These are phyloP conservation scores for Chrysoporthe cubensis DNA, from an alignment of 2,329 filamentous ascomycete species.

Conservation along the genomic window DNA sequence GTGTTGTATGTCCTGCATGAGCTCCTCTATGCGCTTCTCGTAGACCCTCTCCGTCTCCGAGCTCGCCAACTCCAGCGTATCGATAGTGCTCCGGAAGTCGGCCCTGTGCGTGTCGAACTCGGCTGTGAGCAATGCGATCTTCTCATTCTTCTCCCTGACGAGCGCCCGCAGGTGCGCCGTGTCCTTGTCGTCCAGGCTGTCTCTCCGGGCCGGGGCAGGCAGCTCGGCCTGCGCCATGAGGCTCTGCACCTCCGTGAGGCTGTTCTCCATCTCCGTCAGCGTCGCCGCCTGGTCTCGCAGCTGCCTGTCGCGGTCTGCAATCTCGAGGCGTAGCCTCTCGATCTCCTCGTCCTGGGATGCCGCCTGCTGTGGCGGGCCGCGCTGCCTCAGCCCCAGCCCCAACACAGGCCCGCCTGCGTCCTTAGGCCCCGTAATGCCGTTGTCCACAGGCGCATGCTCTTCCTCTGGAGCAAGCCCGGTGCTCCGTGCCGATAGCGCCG, in stretches of 20 bases:
- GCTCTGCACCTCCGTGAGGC: slow-evolving; percentile 74
- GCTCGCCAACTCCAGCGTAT: slow-evolving; percentile 93
- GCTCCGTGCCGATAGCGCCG: slow-evolving; percentile 56
- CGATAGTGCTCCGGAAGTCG: slow-evolving; percentile 95
- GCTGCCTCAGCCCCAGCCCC: slow-evolving; percentile 58
- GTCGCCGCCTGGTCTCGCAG: slow-evolving; percentile 85
- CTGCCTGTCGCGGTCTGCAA: slow-evolving; percentile 84
- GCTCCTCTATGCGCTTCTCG: slow-evolving; percentile 85
- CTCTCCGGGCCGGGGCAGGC: slow-evolving; percentile 44
- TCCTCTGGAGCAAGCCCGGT: slow-evolving; percentile 57
- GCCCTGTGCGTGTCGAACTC: slow-evolving; percentile 95
- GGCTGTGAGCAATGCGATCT: slow-evolving; percentile 87
- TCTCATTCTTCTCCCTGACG: slow-evolving; percentile 93
- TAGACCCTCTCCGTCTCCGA: slow-evolving; percentile 96
- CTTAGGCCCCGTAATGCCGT: slow-evolving; percentile 54
- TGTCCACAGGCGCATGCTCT: slow-evolving; percentile 57
- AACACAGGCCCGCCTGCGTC: slow-evolving; percentile 40
- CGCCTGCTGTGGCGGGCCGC: slow-evolving; percentile 55
- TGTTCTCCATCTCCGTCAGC: slow-evolving; percentile 87
- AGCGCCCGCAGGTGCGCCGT: slow-evolving; percentile 76
- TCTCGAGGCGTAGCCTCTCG: slow-evolving; percentile 69
- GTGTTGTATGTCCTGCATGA: slow-evolving; percentile 82
- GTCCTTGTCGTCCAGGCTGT: slow-evolving; percentile 70
- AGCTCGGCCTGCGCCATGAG: slow-evolving; percentile 66
- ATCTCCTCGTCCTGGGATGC: slow-evolving; percentile 70